Evolutionary conservation across 352 stramenopile species (phyloP).

Genomic region (Pythium phragmiticola): DNA sequence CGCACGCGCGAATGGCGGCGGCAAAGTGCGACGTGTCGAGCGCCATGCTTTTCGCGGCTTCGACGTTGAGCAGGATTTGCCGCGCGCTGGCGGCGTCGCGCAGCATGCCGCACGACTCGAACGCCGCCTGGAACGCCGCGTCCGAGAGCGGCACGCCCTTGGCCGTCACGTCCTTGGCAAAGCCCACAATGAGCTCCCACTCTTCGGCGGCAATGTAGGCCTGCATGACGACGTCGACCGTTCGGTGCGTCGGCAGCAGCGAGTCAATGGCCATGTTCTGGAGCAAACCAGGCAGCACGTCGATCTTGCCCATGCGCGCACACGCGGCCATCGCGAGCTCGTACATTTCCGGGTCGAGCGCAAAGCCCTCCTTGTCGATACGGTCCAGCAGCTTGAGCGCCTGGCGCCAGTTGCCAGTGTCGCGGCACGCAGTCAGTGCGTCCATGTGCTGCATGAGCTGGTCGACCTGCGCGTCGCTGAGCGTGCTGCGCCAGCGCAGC

Average conservation of each 20-base stretch:
- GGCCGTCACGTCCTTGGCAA: conserved; percentile 40
- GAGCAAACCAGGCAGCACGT: conserved; percentile 67
- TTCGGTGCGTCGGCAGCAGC: conserved; percentile 58
- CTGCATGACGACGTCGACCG: conserved; percentile 81
- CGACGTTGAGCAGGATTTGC: conserved; percentile 48
- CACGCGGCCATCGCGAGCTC: conserved; percentile 76
- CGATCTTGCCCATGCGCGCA: conserved; percentile 78
- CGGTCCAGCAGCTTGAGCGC: conserved; percentile 73
- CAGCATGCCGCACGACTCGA: conserved; percentile 70
- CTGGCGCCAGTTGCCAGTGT: conserved; percentile 70
- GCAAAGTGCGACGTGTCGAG: conserved; percentile 46
- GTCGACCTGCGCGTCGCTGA: conserved; percentile 19
- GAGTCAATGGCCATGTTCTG: conserved; percentile 79
- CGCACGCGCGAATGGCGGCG: conserved; percentile 61
- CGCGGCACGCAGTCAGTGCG: conserved; percentile 49
- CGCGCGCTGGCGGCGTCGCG: conserved; percentile 47
- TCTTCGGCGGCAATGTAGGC: conserved; percentile 70
- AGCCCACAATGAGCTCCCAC: conserved; percentile 54
- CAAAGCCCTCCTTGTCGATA: conserved; percentile 54
- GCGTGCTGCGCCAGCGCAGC: conserved; percentile 18
- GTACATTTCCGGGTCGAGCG: conserved; percentile 71
- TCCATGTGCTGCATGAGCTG: conserved; percentile 32
- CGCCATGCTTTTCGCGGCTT: conserved; percentile 23
- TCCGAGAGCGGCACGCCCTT: conserved; percentile 59
- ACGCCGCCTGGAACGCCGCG: conserved; percentile 67